Conservation (phyloP, 78 protist species). For the Chrysochromulina parva region DNA sequence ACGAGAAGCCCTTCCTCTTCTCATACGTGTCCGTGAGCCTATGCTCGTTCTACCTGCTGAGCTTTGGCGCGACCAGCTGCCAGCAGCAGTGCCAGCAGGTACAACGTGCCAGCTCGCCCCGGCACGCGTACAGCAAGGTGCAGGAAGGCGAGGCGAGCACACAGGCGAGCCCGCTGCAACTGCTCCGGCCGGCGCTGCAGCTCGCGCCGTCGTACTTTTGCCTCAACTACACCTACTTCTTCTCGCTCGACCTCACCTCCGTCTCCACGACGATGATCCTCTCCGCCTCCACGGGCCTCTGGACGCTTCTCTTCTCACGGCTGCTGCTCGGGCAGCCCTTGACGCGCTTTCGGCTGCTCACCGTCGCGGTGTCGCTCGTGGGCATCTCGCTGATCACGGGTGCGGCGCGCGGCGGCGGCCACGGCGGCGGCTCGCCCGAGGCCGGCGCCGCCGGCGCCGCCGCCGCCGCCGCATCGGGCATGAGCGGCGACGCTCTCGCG, state of each 20-base stretch:
- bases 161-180: neutral
- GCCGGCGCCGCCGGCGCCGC: too few species aligned
- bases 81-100: neutral
- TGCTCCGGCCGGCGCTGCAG: neutral
- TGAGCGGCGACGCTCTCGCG: neutral
- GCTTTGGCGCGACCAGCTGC: neutral
- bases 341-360: neutral
- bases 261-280: neutral
- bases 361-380: neutral
- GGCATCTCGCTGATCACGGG: neutral
- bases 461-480: too few species aligned
- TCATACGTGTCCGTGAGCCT: constrained; percentile 28
- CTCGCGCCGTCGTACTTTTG: neutral
- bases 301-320: neutral
- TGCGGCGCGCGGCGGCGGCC: too few species aligned
- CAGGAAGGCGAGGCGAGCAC: neutral
- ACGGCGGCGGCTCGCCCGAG: too few species aligned
- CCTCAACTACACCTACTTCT: constrained; percentile 9
- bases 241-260: constrained; percentile 8
- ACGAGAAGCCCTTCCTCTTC: constrained; percentile 36
- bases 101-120: too few species aligned
- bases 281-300: neutral
- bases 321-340: neutral
- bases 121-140: neutral
- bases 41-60: constrained; percentile 16